Conservation (phyloP, 139 green algal genomes). For the Coelastrella sp. region DNA sequence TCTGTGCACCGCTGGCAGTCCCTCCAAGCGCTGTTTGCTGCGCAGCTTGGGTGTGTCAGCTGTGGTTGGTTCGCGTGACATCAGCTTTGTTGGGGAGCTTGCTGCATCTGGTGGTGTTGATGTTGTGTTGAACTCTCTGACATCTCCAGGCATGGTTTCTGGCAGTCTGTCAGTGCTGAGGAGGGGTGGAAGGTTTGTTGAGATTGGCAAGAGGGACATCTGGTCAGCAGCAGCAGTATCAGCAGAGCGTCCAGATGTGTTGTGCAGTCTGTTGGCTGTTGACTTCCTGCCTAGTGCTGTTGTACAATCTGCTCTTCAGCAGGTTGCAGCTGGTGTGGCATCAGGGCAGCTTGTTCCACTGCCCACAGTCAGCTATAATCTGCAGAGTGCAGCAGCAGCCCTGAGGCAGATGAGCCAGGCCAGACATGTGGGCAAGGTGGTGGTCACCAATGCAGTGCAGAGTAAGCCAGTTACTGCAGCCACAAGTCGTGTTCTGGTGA, state of each 20-base stretch:
- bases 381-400: slow-evolving; percentile 57
- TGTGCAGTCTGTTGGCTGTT: slow-evolving; percentile 82
- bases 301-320: slow-evolving; percentile 62
- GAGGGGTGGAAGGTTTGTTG: slow-evolving; percentile 66
- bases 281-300: slow-evolving; percentile 85
- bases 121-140: slow-evolving; percentile 87
- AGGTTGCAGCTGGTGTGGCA: slow-evolving; percentile 51
- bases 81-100: slow-evolving; percentile 63
- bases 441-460: slow-evolving; percentile 55
- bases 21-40: slow-evolving; percentile 80
- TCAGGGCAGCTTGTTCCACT: slow-evolving; percentile 56
- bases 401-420: slow-evolving; percentile 87
- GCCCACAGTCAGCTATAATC: slow-evolving; percentile 49
- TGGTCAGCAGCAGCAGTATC: slow-evolving; percentile 56
- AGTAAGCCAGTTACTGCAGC: neutral
- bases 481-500: slow-evolving; percentile 65
- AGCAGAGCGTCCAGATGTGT: slow-evolving; percentile 85
- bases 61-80: slow-evolving; percentile 74
- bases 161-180: slow-evolving; percentile 71
- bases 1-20: slow-evolving; percentile 76
- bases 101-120: slow-evolving; percentile 45
- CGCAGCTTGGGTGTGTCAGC: slow-evolving; percentile 64
- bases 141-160: slow-evolving; percentile 84
- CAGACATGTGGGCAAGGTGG: slow-evolving; percentile 88
- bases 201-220: no score